Evolutionary conservation across 129 eudicot species (phyloP).

Genomic region (Smallanthus sonchifolius): DNA sequence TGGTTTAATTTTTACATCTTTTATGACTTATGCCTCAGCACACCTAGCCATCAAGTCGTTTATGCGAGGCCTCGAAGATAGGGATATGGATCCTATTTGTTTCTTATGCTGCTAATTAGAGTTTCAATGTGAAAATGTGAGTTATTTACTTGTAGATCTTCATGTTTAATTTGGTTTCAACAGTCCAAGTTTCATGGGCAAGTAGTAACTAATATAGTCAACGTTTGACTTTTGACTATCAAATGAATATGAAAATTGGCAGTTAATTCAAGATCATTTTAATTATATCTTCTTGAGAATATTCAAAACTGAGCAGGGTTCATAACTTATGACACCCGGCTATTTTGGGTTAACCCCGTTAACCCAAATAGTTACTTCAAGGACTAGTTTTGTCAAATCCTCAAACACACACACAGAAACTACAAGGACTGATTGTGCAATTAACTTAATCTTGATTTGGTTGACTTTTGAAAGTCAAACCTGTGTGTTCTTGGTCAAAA

Average conservation of each 20-base stretch:
- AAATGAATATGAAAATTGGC: not conserved
- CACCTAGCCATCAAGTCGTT: constrained; percentile 62
- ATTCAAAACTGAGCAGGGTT: too few relatives aligned
- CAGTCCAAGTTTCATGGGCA: not conserved
- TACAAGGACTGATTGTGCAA: too few relatives aligned
- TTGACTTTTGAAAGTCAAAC: too few relatives aligned
- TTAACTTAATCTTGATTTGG: too few relatives aligned
- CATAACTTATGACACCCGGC: too few relatives aligned
- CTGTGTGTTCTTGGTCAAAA: too few relatives aligned
- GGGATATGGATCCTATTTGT: constrained; percentile 38
- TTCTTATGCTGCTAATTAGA: constrained; percentile 38
- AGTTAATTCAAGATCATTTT: not conserved
- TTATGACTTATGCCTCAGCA: constrained; percentile 69
- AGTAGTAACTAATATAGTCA: not conserved
- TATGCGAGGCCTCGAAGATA: constrained; percentile 55
- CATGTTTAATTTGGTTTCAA: not conserved
- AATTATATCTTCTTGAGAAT: too few relatives aligned
- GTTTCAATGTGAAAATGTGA: constrained; percentile 11
- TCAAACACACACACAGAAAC: too few relatives aligned
- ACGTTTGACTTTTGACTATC: constrained; percentile 8
- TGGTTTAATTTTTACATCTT: constrained; percentile 61
- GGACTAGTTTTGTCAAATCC: too few relatives aligned
- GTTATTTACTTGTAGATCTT: constrained; percentile 7
- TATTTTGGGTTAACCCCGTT: too few relatives aligned
- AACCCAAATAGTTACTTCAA: too few relatives aligned